Percentiles rank a stretch among this genome's conserved stretches.
These are phyloP conservation scores for Medicago lupulina DNA, from an alignment of 306 rosid species.

Conservation along the genomic window DNA sequence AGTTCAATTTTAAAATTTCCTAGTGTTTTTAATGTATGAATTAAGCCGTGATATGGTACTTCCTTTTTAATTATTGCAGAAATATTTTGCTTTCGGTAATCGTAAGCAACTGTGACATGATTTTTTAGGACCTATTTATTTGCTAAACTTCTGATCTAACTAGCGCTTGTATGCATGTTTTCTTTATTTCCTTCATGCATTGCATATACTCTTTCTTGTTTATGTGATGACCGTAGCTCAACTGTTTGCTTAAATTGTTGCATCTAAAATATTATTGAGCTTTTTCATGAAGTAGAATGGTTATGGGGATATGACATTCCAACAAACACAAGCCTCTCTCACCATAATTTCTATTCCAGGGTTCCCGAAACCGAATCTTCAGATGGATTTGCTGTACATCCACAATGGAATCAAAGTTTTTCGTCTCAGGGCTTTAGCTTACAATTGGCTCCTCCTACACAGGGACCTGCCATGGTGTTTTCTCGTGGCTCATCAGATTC, in stretches of 20 bases:
- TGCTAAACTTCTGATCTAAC: slow-evolving; percentile 12
- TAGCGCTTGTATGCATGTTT: slow-evolving; percentile 6
- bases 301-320: slow-evolving; percentile 46
- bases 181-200: slow-evolving; percentile 6
- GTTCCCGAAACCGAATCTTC: slow-evolving; percentile 72
- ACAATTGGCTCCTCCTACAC: slow-evolving; percentile 93
- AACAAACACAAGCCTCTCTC: slow-evolving; percentile 59
- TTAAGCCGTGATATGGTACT: slow-evolving; percentile 16
- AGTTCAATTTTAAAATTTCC: slow-evolving; percentile 36
- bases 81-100: slow-evolving; percentile 21
- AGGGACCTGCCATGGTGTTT: slow-evolving; percentile 58
- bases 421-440: slow-evolving; percentile 82
- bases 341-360: slow-evolving; percentile 64
- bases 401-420: slow-evolving; percentile 62
- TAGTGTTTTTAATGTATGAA: slow-evolving; percentile 2
- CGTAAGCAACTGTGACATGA: slow-evolving; percentile 1
- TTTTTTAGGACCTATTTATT: slow-evolving; percentile 3
- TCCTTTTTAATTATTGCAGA: neutral
- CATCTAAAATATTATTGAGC: slow-evolving; percentile 77
- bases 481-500: slow-evolving; percentile 61
- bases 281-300: slow-evolving; percentile 72
- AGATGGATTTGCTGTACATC: slow-evolving; percentile 71
- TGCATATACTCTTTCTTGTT: slow-evolving; percentile 20
- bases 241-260: slow-evolving; percentile 46
- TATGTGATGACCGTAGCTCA: slow-evolving; percentile 41